Evolutionary conservation across 441 rosid genomes (phyloP).

Genomic region (Syzygium syzygioides): DNA sequence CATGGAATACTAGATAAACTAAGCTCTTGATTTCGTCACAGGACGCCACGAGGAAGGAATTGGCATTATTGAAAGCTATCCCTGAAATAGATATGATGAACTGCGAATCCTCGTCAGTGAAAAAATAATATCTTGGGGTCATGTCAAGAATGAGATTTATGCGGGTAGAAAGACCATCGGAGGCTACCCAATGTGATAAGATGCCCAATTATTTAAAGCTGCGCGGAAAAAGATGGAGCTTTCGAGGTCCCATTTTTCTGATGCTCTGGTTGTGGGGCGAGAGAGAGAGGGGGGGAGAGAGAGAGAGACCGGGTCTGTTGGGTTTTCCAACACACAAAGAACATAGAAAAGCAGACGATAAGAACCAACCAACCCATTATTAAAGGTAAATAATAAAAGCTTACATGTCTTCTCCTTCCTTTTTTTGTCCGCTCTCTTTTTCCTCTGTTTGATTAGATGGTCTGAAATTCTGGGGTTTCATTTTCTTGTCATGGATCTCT

Average conservation of each 20-base stretch:
- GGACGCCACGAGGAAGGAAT: neutral
- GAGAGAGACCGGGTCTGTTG: neutral
- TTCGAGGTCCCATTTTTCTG: neutral
- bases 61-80: neutral
- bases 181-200: neutral
- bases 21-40: neutral
- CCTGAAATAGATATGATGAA: neutral
- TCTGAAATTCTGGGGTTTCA: neutral
- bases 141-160: neutral
- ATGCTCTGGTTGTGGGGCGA: neutral
- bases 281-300: neutral
- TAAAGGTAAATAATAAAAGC: slow-evolving; percentile 14
- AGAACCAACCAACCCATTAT: slow-evolving; percentile 1
- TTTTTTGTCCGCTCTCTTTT: neutral
- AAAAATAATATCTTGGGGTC: neutral
- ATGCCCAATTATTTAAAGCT: neutral
- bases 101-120: neutral
- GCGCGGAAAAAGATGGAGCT: neutral
- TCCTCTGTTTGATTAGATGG: neutral
- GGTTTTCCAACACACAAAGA: slow-evolving; percentile 12
- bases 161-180: neutral
- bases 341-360: neutral
- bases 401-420: slow-evolving; percentile 4
- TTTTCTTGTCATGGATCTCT: slow-evolving; percentile 17
- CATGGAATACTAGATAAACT: neutral